Conservation (phyloP, 208 protist genomes). For the Borovskyia barvae region DNA sequence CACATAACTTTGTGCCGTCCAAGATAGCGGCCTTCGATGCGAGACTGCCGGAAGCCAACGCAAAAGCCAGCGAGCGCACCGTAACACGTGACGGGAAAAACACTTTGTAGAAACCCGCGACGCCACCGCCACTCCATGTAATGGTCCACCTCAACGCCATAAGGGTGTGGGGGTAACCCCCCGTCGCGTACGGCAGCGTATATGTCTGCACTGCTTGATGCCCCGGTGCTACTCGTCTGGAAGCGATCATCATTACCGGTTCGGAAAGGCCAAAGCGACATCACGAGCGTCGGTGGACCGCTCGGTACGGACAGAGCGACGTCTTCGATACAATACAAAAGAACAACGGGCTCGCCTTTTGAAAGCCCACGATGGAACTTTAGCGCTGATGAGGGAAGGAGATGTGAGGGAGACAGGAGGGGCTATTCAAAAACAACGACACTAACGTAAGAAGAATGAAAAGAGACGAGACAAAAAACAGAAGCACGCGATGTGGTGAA, state of each 20-base stretch:
- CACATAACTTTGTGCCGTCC: constrained; percentile 74
- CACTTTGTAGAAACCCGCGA: constrained; percentile 68
- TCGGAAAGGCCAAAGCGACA: constrained; percentile 85
- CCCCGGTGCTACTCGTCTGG: constrained; percentile 30
- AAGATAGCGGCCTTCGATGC: constrained; percentile 75
- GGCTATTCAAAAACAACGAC: not conserved
- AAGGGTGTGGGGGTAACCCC: constrained; percentile 60
- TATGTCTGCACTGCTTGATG: constrained; percentile 33
- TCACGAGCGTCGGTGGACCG: too few species aligned
- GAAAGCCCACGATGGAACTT: too few species aligned
- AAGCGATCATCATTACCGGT: constrained; percentile 88
- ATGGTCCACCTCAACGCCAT: constrained; percentile 58
- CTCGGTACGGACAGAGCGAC: too few species aligned
- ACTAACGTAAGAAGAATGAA: not conserved
- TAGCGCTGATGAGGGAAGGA: too few species aligned
- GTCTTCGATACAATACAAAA: too few species aligned
- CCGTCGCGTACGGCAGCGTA: constrained; percentile 63
- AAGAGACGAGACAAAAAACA: not conserved
- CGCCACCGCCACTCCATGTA: constrained; percentile 87
- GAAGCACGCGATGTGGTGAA: too few species aligned
- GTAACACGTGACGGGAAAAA: constrained; percentile 78
- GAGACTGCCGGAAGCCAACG: constrained; percentile 73
- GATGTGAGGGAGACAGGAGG: too few species aligned
- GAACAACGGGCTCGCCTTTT: too few species aligned
- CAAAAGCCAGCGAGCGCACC: constrained; percentile 53